These are phyloP conservation scores for Dothiorella sarmentorum DNA, from an alignment of 2,329 filamentous ascomycete species.

Conservation along the genomic window DNA sequence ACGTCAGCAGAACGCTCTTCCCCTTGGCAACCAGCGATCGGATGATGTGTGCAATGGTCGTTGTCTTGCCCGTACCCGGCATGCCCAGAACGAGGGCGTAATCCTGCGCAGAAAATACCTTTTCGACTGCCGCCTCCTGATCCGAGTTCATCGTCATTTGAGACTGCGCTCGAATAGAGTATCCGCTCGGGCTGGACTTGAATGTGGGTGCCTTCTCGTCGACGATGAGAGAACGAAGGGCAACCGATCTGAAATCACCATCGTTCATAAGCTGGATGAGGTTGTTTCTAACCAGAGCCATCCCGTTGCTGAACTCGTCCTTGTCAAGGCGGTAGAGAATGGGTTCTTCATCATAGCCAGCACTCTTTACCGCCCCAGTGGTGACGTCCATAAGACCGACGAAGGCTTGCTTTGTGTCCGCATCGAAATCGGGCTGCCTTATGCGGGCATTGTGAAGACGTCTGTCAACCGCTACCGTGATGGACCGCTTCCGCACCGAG, in stretches of 20 bases:
- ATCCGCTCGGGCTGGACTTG: constrained; percentile 61
- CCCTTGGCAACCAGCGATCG: constrained; percentile 81
- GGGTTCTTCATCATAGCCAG: constrained; percentile 50
- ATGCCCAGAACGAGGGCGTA: constrained; percentile 97
- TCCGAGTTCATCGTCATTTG: constrained; percentile 76
- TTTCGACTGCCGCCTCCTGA: constrained; percentile 80
- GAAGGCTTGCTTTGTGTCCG: constrained; percentile 77
- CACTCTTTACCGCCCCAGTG: constrained; percentile 23
- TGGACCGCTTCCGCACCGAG: constrained; percentile 67
- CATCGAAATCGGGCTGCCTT: constrained; percentile 71
- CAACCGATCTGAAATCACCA: constrained; percentile 63
- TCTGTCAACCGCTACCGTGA: constrained; percentile 87
- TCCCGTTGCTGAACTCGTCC: constrained; percentile 97
- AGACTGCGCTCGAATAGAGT: constrained; percentile 53
- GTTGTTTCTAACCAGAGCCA: constrained; percentile 93
- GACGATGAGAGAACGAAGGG: constrained; percentile 76
- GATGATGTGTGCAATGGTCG: constrained; percentile 96
- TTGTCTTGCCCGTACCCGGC: constrained; percentile 98
- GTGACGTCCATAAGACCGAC: constrained; percentile 85
- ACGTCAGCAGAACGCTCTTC: constrained; percentile 89
- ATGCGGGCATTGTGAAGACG: constrained; percentile 82
- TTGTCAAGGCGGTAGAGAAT: constrained; percentile 86
- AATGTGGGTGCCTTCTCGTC: constrained; percentile 73
- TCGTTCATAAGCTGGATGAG: constrained; percentile 88
- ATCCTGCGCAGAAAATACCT: constrained; percentile 92